These are phyloP conservation scores for Lactarius quietus DNA, from an alignment of 768 basidiomycete species.

Conservation along the genomic window DNA sequence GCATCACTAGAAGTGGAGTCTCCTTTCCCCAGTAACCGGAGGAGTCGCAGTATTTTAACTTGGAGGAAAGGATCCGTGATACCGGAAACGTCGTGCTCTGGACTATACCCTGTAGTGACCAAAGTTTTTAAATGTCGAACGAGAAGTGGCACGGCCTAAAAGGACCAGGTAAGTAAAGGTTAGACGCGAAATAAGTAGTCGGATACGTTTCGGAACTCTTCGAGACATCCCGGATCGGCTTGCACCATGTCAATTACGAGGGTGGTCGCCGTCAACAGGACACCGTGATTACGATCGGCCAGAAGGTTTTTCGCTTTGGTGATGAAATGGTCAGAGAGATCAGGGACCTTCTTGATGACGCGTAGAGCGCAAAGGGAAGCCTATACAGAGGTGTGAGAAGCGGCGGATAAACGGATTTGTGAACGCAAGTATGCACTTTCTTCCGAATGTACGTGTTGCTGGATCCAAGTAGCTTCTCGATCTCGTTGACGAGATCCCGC, in stretches of 20 bases:
- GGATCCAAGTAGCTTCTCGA: constrained; percentile 94
- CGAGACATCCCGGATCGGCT: constrained; percentile 62
- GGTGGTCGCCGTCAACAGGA: constrained; percentile 89
- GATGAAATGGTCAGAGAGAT: constrained; percentile 90
- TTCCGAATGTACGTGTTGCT: constrained; percentile 99
- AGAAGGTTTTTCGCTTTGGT: constrained; percentile 85
- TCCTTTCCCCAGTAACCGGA: constrained; percentile 83
- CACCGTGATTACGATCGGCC: constrained; percentile 95
- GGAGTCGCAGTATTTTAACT: constrained; percentile 85
- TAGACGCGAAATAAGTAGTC: constrained; percentile 8
- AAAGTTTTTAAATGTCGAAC: constrained; percentile 94
- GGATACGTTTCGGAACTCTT: constrained; percentile 87
- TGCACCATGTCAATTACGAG: constrained; percentile 94
- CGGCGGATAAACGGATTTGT: neutral
- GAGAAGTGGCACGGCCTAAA: constrained; percentile 86
- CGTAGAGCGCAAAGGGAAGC: constrained; percentile 93
- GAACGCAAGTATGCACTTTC: constrained; percentile 60
- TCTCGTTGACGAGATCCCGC: constrained; percentile 94
- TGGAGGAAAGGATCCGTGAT: constrained; percentile 97
- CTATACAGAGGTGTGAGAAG: constrained; percentile 39
- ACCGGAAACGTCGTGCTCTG: constrained; percentile 98
- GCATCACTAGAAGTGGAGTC: constrained; percentile 86
- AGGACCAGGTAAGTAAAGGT: constrained; percentile 15
- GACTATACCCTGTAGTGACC: constrained; percentile 94
- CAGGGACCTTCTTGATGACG: constrained; percentile 93